Conservation (phyloP, 371 early-diverging fungal genomes). For the Mortierella polycephala region DNA sequence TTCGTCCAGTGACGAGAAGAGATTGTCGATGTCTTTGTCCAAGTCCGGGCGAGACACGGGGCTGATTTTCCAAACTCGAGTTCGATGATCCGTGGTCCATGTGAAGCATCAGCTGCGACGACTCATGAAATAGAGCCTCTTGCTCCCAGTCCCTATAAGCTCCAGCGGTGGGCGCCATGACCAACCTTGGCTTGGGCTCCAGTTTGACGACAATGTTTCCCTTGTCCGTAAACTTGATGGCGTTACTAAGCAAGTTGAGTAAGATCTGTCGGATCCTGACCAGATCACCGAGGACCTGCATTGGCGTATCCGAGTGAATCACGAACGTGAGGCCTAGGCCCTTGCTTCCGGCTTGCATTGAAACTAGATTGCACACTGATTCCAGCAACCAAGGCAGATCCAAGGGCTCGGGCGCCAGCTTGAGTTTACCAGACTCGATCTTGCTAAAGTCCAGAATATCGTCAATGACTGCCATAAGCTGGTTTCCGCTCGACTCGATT, state of each 20-base stretch:
- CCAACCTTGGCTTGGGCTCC: conserved; percentile 37
- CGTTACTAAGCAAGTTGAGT: conserved; percentile 66
- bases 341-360: conserved; percentile 63
- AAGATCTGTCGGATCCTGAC: conserved; percentile 63
- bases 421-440: conserved; percentile 66
- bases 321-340: conserved; percentile 62
- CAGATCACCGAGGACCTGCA: conserved; percentile 62
- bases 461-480: conserved; percentile 65
- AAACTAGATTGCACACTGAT: conserved; percentile 60
- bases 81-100: conserved; percentile 7
- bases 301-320: conserved; percentile 67
- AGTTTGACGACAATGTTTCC: conserved; percentile 67
- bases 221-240: conserved; percentile 73
- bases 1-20: conserved; percentile 7
- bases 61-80: conserved; percentile 2
- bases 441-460: conserved; percentile 69
- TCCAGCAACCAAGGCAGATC: conserved; percentile 53
- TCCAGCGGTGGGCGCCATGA: conserved; percentile 3
- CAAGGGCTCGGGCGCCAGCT: conserved; percentile 44
- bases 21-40: conserved; percentile 19
- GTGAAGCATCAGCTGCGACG: conserved; percentile 22
- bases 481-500: conserved; percentile 73
- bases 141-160: conserved; percentile 23
- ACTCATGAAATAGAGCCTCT: conserved; percentile 14
- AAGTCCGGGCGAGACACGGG: background rate